These are phyloP conservation scores for Limnomonas spitsbergensis DNA, from an alignment of 139 green algal species.

Conservation along the genomic window DNA sequence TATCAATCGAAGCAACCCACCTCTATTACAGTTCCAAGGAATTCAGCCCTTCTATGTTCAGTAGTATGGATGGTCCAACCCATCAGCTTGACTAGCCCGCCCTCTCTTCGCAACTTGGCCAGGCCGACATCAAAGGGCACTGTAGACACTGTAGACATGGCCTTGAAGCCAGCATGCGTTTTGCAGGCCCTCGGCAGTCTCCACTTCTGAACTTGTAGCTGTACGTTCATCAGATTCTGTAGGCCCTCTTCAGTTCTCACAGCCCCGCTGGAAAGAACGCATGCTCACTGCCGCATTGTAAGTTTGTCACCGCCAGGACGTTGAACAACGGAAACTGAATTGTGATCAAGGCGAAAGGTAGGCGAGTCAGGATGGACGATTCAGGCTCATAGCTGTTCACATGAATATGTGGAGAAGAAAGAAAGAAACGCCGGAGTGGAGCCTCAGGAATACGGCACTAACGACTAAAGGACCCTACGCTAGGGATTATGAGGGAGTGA, in stretches of 20 bases:
- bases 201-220: background rate
- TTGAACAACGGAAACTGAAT: background rate
- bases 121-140: constrained; percentile 2
- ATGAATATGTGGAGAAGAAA: too few species aligned
- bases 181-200: background rate
- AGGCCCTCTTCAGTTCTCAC: too few species aligned
- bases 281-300: background rate
- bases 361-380: too few species aligned
- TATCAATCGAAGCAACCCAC: too few species aligned
- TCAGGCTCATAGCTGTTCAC: too few species aligned
- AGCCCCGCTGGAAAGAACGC: background rate
- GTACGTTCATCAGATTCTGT: background rate
- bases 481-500: too few species aligned
- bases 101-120: constrained; percentile 1
- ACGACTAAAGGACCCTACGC: too few species aligned
- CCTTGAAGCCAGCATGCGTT: background rate
- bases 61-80: background rate
- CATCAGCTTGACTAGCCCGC: background rate
- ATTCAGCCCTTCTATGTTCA: background rate
- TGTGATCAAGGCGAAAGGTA: too few species aligned
- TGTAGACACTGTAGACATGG: background rate
- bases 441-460: too few species aligned
- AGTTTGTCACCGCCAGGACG: background rate
- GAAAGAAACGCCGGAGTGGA: too few species aligned
- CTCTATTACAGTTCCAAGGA: background rate